Evolutionary conservation across 2,329 filamentous ascomycete species (phyloP).

Genomic region (Ophiostoma ips): DNA sequence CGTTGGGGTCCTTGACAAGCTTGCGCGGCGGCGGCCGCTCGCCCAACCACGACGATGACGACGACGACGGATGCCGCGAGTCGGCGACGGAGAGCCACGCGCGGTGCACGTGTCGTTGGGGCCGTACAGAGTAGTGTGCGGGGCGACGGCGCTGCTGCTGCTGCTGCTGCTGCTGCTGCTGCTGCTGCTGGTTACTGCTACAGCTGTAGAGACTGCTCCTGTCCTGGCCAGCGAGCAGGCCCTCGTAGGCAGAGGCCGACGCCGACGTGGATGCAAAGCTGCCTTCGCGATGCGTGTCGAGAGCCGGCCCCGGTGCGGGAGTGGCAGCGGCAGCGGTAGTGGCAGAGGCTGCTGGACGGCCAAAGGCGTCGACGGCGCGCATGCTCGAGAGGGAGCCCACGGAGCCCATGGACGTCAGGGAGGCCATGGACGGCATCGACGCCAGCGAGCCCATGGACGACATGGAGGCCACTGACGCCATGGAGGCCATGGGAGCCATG

Average conservation of each 20-base stretch:
- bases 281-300: not conserved
- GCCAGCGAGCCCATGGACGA: too few relatives aligned
- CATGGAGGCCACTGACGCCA: not conserved
- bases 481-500: not conserved
- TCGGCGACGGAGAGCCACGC: slow-evolving; percentile 16
- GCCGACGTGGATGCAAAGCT: slow-evolving; percentile 5
- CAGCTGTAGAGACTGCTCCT: slow-evolving; percentile 6
- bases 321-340: too few relatives aligned
- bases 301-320: not conserved
- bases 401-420: not conserved
- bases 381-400: not conserved
- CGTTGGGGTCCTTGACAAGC: slow-evolving; percentile 16
- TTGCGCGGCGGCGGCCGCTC: slow-evolving; percentile 12
- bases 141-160: not conserved
- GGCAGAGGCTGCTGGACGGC: too few relatives aligned
- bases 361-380: not conserved
- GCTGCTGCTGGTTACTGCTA: not conserved
- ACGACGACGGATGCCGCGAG: slow-evolving; percentile 16
- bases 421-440: not conserved
- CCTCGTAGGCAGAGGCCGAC: slow-evolving; percentile 9
- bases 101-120: slow-evolving; percentile 7
- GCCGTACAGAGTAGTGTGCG: not conserved
- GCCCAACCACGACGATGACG: slow-evolving; percentile 7
- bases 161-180: not conserved
- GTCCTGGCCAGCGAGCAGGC: slow-evolving; percentile 5